These are phyloP conservation scores for Cladorrhinum sp. DNA, from an alignment of 2,329 filamentous ascomycete species.

Conservation along the genomic window DNA sequence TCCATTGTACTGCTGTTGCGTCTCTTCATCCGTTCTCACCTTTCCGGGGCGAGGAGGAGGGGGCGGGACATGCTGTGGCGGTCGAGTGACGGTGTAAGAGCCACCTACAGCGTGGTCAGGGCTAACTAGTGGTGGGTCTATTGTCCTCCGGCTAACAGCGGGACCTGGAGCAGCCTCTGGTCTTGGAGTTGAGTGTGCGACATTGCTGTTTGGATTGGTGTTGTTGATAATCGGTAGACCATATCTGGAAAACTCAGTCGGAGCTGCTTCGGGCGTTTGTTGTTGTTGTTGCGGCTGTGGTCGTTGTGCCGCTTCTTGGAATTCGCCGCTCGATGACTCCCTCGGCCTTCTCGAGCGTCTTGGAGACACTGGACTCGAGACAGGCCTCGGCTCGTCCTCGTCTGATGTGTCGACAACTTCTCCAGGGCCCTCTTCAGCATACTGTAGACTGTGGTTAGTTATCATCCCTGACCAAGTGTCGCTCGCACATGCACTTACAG, in stretches of 20 bases:
- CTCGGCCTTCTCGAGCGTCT: conserved; percentile 11
- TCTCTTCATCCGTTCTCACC: conserved; percentile 28
- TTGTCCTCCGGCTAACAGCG: background rate
- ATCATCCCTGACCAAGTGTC: background rate
- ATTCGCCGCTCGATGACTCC: background rate
- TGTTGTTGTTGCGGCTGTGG: background rate
- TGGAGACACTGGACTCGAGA: conserved; percentile 10
- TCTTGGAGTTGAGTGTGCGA: background rate
- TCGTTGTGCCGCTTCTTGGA: background rate
- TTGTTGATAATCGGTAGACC: background rate
- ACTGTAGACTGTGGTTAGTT: conserved; percentile 21
- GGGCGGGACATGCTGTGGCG: conserved; percentile 28
- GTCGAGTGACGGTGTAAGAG: conserved; percentile 13
- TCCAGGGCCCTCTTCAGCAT: conserved; percentile 29
- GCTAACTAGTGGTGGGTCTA: conserved; percentile 1
- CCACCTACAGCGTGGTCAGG: conserved; percentile 6
- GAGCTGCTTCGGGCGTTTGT: background rate
- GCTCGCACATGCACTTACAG: conserved; percentile 14
- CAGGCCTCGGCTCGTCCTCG: conserved; percentile 25
- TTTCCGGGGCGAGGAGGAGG: conserved; percentile 36
- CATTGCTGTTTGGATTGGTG: background rate
- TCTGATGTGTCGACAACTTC: conserved; percentile 30
- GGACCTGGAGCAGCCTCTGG: background rate
- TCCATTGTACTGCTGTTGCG: conserved; percentile 16
- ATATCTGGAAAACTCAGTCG: background rate